Conservation (phyloP, 2,329 filamentous ascomycete species). For the Trichoderma pleuroti region DNA sequence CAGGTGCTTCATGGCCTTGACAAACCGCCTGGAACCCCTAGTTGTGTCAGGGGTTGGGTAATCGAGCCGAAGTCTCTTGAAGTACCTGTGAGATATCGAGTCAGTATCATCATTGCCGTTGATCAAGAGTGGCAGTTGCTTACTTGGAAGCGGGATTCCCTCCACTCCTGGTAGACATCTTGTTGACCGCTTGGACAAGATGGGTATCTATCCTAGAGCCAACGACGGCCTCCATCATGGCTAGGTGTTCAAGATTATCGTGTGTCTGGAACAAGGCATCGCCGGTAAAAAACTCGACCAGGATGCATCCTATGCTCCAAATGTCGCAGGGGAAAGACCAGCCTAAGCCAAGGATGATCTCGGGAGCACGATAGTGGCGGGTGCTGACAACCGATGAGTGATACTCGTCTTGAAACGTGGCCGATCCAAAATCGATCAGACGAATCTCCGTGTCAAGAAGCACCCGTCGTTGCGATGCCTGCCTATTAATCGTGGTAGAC, state of each 20-base stretch:
- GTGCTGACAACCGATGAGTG: constrained; percentile 70
- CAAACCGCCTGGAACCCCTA: constrained; percentile 61
- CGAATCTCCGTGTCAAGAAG: constrained; percentile 66
- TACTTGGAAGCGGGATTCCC: constrained; percentile 64
- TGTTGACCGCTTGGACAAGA: constrained; percentile 49
- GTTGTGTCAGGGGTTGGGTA: constrained; percentile 63
- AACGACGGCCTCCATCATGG: constrained; percentile 72
- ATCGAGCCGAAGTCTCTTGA: constrained; percentile 62
- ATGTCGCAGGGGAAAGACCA: constrained; percentile 72
- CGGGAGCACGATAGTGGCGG: constrained; percentile 65
- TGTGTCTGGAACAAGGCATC: constrained; percentile 70
- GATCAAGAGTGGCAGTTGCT: constrained; percentile 23
- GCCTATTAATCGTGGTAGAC: constrained; percentile 55
- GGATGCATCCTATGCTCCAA: constrained; percentile 70
- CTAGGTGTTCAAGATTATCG: constrained; percentile 67
- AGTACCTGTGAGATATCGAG: constrained; percentile 48
- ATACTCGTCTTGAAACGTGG: constrained; percentile 70
- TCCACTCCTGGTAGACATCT: constrained; percentile 53
- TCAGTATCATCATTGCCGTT: background rate
- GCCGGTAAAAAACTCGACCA: constrained; percentile 69
- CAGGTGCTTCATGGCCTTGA: constrained; percentile 68
- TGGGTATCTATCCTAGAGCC: constrained; percentile 55
- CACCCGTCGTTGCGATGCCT: constrained; percentile 61
- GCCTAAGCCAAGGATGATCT: constrained; percentile 67
- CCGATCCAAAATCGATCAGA: constrained; percentile 68